Evolutionary conservation across 2,329 filamentous ascomycete genomes (phyloP).

Genomic region (Nothopassalora personata): DNA sequence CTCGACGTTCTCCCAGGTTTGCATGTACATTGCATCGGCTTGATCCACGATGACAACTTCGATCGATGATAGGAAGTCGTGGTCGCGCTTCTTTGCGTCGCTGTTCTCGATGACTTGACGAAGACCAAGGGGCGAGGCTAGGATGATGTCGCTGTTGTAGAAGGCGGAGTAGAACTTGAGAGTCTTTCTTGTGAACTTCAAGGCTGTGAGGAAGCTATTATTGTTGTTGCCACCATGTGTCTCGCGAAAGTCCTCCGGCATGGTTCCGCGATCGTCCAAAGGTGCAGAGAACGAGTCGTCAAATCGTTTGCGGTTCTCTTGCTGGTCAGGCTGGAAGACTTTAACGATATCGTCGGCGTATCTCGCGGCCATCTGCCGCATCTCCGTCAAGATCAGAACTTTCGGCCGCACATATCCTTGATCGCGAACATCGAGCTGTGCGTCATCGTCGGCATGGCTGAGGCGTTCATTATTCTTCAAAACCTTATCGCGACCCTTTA

Average conservation of each 20-base stretch:
- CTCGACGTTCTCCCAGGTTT: slow-evolving; percentile 96
- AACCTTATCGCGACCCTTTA: slow-evolving; percentile 87
- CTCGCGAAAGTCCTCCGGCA: slow-evolving; percentile 80
- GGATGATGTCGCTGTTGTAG: slow-evolving; percentile 91
- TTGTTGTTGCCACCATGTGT: slow-evolving; percentile 94
- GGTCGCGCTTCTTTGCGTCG: slow-evolving; percentile 66
- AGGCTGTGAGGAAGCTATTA: slow-evolving; percentile 91
- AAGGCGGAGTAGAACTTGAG: slow-evolving; percentile 93
- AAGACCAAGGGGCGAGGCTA: slow-evolving; percentile 83
- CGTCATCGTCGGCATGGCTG: slow-evolving; percentile 48
- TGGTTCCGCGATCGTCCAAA: slow-evolving; percentile 59
- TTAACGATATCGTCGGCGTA: slow-evolving; percentile 72
- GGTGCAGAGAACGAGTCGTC: slow-evolving; percentile 72
- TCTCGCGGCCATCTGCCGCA: slow-evolving; percentile 75
- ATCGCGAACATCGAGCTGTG: slow-evolving; percentile 71
- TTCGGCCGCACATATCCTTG: slow-evolving; percentile 96
- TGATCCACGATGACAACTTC: slow-evolving; percentile 89
- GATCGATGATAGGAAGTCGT: slow-evolving; percentile 89
- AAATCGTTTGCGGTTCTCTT: slow-evolving; percentile 92
- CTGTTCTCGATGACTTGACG: slow-evolving; percentile 82
- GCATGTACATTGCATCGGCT: slow-evolving; percentile 88
- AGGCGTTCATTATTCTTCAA: slow-evolving; percentile 87
- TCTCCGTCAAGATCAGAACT: slow-evolving; percentile 83
- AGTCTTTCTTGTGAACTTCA: slow-evolving; percentile 95
- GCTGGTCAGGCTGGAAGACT: slow-evolving; percentile 76